Evolutionary conservation across 495 filamentous ascomycete species (phyloP).

Genomic region (Xylaria nigripes): DNA sequence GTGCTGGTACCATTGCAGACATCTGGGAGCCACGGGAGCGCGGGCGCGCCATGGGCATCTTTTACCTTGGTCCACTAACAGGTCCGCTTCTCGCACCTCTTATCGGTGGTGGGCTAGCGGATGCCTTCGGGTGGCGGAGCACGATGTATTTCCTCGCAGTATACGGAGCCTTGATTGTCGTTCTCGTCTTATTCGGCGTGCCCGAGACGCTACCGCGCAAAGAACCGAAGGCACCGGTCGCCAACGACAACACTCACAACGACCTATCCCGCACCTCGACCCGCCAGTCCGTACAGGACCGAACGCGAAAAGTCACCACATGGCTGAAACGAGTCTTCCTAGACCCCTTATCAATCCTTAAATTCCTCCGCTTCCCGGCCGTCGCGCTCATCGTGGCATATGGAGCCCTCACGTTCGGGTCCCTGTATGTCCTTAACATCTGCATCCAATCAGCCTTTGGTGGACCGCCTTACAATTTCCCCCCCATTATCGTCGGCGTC

Average conservation of each 20-base stretch:
- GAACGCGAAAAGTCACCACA: slow-evolving; percentile 45
- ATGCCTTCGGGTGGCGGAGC: slow-evolving; percentile 70
- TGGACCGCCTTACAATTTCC: slow-evolving; percentile 63
- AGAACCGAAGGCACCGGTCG: not conserved
- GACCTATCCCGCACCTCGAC: slow-evolving; percentile 53
- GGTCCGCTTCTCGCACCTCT: slow-evolving; percentile 83
- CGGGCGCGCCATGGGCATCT: slow-evolving; percentile 84
- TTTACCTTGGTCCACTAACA: slow-evolving; percentile 82
- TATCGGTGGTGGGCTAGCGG: slow-evolving; percentile 68
- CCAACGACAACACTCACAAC: slow-evolving; percentile 16
- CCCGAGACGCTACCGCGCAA: slow-evolving; percentile 55
- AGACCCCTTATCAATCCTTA: slow-evolving; percentile 71
- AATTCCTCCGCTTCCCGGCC: slow-evolving; percentile 73
- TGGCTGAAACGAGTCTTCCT: slow-evolving; percentile 60
- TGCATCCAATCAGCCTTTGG: slow-evolving; percentile 71
- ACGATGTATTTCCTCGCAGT: slow-evolving; percentile 81
- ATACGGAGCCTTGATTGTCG: slow-evolving; percentile 59
- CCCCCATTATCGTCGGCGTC: slow-evolving; percentile 64
- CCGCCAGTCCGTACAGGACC: slow-evolving; percentile 45
- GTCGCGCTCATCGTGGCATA: slow-evolving; percentile 76
- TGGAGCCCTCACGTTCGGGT: slow-evolving; percentile 71
- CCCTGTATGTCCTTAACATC: slow-evolving; percentile 83
- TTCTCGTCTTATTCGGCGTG: slow-evolving; percentile 57
- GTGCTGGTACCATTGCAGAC: slow-evolving; percentile 87
- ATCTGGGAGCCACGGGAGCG: slow-evolving; percentile 78